Conservation (phyloP, 371 early-diverging fungal species). For the Rhizopus delemar region DNA sequence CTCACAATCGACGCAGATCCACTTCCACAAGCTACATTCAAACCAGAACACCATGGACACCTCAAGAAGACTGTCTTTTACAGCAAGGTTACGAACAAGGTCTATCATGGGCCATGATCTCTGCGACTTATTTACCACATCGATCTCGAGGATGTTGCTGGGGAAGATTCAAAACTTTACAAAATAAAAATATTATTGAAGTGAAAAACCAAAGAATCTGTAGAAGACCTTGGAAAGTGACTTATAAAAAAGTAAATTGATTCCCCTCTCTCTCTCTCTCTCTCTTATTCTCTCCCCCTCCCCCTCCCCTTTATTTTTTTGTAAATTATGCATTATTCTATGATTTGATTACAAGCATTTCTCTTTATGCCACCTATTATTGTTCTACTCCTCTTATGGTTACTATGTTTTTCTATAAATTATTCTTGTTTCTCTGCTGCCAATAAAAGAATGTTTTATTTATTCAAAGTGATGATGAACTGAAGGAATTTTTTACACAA, state of each 20-base stretch:
- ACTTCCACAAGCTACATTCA: conserved; percentile 1
- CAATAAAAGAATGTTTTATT: background rate
- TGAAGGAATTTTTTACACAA: conserved; percentile 24
- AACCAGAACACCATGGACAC: conserved; percentile 39
- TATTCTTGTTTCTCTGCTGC: background rate
- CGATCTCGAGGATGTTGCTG: conserved; percentile 52
- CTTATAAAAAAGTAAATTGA: background rate
- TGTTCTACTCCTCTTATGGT: too few species aligned
- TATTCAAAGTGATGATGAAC: background rate
- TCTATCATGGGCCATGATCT: conserved; percentile 50
- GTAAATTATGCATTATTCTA: too few species aligned
- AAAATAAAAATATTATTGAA: conserved; percentile 33
- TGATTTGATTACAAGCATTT: too few species aligned
- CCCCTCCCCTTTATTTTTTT: background rate
- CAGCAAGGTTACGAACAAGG: conserved; percentile 47
- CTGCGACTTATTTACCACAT: conserved; percentile 44
- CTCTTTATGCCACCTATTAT: too few species aligned
- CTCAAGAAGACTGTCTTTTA: conserved; percentile 39
- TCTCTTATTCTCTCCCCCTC: background rate
- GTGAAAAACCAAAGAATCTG: background rate
- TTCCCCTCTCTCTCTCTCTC: background rate
- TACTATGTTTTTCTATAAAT: background rate
- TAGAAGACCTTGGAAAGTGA: background rate
- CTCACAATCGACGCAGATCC: background rate
- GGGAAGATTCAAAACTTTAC: conserved; percentile 49